These are phyloP conservation scores for Beauveria sp. DNA, from an alignment of 2,329 filamentous ascomycete genomes.

Conservation along the genomic window DNA sequence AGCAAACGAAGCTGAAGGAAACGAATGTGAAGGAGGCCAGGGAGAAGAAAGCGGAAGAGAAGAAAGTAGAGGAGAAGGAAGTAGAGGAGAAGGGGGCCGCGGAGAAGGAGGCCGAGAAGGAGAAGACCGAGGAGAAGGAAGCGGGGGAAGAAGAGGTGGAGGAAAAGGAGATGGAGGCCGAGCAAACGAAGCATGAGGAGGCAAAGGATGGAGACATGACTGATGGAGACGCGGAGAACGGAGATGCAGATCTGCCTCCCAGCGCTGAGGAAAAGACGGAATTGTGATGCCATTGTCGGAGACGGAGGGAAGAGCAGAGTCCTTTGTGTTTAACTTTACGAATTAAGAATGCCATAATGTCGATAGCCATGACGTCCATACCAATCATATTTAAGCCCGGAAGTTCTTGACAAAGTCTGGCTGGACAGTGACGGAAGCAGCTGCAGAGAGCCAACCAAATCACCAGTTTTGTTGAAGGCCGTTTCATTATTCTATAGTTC, in stretches of 20 bases:
- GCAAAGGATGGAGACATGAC: neutral
- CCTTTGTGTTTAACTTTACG: constrained; percentile 5
- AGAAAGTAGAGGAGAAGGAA: neutral
- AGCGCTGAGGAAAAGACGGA: neutral
- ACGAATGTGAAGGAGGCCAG: neutral
- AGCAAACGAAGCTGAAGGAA: neutral
- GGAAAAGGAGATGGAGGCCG: neutral
- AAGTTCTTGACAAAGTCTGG: neutral
- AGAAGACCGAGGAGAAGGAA: no score
- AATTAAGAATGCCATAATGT: constrained; percentile 10
- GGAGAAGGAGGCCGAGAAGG: no score
- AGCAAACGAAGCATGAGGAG: no score
- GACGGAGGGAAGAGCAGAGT: neutral
- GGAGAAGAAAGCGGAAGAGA: neutral
- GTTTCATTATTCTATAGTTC: neutral
- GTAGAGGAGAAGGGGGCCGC: neutral
- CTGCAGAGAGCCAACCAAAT: neutral
- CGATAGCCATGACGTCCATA: constrained; percentile 8
- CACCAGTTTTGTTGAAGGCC: neutral
- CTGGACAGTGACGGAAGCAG: neutral
- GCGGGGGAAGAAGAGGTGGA: no score
- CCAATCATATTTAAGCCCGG: neutral
- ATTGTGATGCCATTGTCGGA: neutral
- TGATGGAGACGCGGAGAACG: neutral
- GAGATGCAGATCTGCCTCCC: neutral